Conservation (phyloP, 495 filamentous ascomycete species). For the Aspergillus bridgeri region DNA sequence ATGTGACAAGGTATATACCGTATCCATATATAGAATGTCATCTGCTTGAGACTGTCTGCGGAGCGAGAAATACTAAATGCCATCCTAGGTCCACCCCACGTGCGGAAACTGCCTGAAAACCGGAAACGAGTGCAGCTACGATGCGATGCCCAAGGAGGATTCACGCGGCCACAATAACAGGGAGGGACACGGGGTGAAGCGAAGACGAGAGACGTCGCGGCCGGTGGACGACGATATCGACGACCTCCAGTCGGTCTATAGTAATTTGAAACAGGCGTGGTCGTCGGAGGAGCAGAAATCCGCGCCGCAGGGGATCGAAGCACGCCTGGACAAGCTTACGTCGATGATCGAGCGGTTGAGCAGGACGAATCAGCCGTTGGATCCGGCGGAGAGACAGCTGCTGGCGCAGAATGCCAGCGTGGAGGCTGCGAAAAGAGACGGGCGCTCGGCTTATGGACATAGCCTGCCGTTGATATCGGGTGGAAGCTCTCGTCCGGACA, state of each 20-base stretch:
- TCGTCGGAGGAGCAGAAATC: slow-evolving; percentile 26
- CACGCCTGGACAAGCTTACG: slow-evolving; percentile 44
- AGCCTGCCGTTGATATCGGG: slow-evolving; percentile 16
- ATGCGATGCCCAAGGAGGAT: slow-evolving; percentile 31
- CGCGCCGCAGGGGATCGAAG: slow-evolving; percentile 38
- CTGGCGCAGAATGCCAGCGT: slow-evolving; percentile 21
- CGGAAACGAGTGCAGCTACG: slow-evolving; percentile 43
- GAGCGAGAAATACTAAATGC: neutral
- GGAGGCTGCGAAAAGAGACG: slow-evolving; percentile 20
- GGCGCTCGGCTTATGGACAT: slow-evolving; percentile 15
- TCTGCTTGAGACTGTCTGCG: no score
- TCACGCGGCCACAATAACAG: slow-evolving; percentile 14
- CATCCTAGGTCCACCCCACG: slow-evolving; percentile 41
- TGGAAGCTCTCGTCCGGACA: slow-evolving; percentile 22
- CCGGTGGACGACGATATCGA: slow-evolving; percentile 36
- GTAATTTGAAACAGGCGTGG: slow-evolving; percentile 27
- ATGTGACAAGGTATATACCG: slow-evolving; percentile 48
- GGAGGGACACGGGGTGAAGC: slow-evolving; percentile 33
- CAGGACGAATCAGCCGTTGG: slow-evolving; percentile 28
- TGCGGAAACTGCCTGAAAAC: slow-evolving; percentile 48
- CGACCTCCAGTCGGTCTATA: slow-evolving; percentile 39
- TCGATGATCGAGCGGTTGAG: slow-evolving; percentile 44
- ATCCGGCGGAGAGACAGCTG: slow-evolving; percentile 23
- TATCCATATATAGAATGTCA: no score
- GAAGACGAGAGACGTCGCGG: slow-evolving; percentile 30